phyloP scores from a whole-genome alignment of 108 stramenopile species.

The Phaeodactylum tricornutum region DNA sequence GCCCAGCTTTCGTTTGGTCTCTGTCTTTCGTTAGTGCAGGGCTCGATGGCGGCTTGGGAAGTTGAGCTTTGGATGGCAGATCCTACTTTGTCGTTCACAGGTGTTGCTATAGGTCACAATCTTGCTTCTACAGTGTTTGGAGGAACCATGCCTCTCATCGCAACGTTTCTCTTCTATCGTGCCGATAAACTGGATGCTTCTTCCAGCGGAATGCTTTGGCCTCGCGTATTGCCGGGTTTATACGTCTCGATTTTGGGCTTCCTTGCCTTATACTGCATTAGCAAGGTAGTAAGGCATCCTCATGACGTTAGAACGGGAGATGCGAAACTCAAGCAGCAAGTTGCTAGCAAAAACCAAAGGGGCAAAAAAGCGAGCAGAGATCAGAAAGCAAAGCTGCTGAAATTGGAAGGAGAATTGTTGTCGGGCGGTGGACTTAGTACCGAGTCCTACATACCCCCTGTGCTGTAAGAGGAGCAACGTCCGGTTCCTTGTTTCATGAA shows the following conservation, averaged over 20 bases:
- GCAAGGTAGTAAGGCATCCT: conserved; percentile 35
- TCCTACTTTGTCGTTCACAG: conserved; percentile 54
- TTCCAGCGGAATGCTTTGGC: conserved; percentile 9
- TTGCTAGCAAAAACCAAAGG: conserved; percentile 24
- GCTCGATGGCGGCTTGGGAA: conserved; percentile 53
- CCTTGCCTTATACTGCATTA: conserved; percentile 23
- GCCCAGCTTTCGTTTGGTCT: conserved; percentile 39
- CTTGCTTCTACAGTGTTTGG: conserved; percentile 43
- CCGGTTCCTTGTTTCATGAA: too few relatives aligned
- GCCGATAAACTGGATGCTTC: conserved; percentile 13
- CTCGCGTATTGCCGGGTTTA: conserved; percentile 41
- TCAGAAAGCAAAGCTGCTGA: neutral
- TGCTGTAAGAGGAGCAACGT: too few relatives aligned
- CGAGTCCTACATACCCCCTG: too few relatives aligned
- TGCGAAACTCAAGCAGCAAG: conserved; percentile 25
- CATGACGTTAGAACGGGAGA: conserved; percentile 51
- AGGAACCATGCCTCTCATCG: conserved; percentile 56
- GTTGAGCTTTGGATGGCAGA: conserved; percentile 67
- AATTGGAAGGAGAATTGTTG: conserved; percentile 1
- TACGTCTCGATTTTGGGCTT: conserved; percentile 42
- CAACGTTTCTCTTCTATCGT: conserved; percentile 47
- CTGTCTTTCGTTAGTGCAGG: conserved; percentile 40
- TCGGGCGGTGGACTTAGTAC: too few relatives aligned
- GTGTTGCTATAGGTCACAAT: conserved; percentile 59
- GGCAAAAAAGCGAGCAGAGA: neutral